Evolutionary conservation across 345 rosid genomes (phyloP), one percentile per base, ranked within the genome.

Genomic region (Eucalyptus cloeziana): DNA sequence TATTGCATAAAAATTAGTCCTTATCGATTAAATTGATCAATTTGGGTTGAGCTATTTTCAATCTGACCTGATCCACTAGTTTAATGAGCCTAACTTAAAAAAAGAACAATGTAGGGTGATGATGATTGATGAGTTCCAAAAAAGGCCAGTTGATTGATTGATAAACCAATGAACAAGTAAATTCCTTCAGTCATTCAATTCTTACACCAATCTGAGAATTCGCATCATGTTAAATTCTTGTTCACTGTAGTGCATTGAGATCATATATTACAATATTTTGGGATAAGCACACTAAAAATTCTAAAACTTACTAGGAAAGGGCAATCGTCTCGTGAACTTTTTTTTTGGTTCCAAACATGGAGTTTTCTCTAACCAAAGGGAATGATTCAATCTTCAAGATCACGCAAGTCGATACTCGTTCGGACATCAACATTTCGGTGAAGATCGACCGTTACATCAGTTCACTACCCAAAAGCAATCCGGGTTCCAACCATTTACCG

Each of bases 271-370:
- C 4, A n/a, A 64, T 13, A 64, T 7, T 0, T n/a, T 14, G 2
- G 0, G 0, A 14, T 62, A n/a, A 64, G 37, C 33, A 14, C 10
- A 4, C 2, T 14, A 1, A 2, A 64, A 64, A 64, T 64, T 1
- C 3, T 64, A 64, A 27, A 30, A 64, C 0, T 30, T 0, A 64
- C 4, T 14, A 4, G 19, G 1, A 64, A 64, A 14, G 37, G 16
- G 15, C 19, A 30, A 3, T 64, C 19, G 0, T 13, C 10, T 64
- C 0, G 2, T 62, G 6, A 62, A 21, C 2, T 52, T 52, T 19
- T 52, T 3, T 19, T 52, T 7, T 52, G 19, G 80, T 69, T 69
- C 71, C 43, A 31, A 2, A 40, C 80, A 4, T 10, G 80, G 24
- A 69, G 44, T 33, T 69, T 69, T 69, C 80, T 69, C 80, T 33